A percentile compares a stretch with the other conserved stretches of the same genome.
Conservation (phyloP, 257 asterid species). For the Cordia subcordata region DNA sequence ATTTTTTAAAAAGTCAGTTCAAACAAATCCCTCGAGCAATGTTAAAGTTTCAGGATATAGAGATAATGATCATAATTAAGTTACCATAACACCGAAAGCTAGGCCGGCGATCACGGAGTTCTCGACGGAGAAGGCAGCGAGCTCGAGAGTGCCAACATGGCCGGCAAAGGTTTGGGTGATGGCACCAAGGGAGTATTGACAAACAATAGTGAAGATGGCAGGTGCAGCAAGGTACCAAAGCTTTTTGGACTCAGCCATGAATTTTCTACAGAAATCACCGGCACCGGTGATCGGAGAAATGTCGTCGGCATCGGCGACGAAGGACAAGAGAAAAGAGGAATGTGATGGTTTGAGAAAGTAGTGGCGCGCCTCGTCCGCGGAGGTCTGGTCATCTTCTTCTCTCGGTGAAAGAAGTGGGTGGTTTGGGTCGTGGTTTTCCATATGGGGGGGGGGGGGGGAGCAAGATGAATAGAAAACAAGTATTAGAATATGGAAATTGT, state of each 20-base stretch:
- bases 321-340: conserved; percentile 22
- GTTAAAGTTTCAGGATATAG: too few relatives aligned
- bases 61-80: neutral
- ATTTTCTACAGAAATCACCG: conserved; percentile 20
- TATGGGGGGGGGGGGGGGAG: too few relatives aligned
- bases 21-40: neutral
- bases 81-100: conserved; percentile 47
- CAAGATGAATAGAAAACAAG: too few relatives aligned
- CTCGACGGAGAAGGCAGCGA: conserved; percentile 51
- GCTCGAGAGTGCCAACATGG: conserved; percentile 51
- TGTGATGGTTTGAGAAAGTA: too few relatives aligned
- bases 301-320: conserved; percentile 36
- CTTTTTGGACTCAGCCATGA: conserved; percentile 27
- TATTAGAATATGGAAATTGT: too few relatives aligned
- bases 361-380: too few relatives aligned
- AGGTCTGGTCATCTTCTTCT: too few relatives aligned
- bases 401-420: too few relatives aligned
- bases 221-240: conserved; percentile 50
- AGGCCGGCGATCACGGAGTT: conserved; percentile 54
- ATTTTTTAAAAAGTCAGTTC: neutral
- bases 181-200: conserved; percentile 51
- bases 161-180: conserved; percentile 51
- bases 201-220: conserved; percentile 37
- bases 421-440: too few relatives aligned
- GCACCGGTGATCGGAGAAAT: conserved; percentile 29